Conservation (phyloP, 352 stramenopile species). For the Globisporangium yorkense region DNA sequence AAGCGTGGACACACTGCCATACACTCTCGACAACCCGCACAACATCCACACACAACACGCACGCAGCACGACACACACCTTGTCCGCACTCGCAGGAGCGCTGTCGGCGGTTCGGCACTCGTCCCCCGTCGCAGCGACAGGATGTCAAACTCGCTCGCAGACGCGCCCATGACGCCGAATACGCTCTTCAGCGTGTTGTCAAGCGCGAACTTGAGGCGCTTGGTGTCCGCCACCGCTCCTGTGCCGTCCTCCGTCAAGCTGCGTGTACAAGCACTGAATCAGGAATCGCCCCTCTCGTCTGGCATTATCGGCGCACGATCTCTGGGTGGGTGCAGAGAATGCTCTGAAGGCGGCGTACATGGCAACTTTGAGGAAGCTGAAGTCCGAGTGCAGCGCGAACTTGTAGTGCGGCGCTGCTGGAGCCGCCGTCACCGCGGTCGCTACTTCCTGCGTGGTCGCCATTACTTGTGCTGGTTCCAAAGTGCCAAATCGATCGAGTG, state of each 20-base stretch:
- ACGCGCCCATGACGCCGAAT: slow-evolving; percentile 60
- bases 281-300: neutral
- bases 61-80: slow-evolving; percentile 15
- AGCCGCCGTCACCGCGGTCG: neutral
- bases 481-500: neutral
- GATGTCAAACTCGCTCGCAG: slow-evolving; percentile 63
- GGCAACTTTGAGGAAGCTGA: slow-evolving; percentile 54
- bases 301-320: too few relatives aligned
- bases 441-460: neutral
- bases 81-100: slow-evolving; percentile 55
- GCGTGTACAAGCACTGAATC: neutral
- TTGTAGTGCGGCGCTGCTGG: slow-evolving; percentile 49
- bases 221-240: slow-evolving; percentile 34
- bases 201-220: slow-evolving; percentile 65
- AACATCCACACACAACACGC: neutral
- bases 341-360: slow-evolving; percentile 34
- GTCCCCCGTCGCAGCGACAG: slow-evolving; percentile 22
- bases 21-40: neutral
- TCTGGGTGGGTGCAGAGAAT: neutral
- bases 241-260: slow-evolving; percentile 54
- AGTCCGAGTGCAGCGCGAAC: slow-evolving; percentile 48
- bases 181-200: slow-evolving; percentile 65
- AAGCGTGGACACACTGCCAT: too few relatives aligned
- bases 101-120: slow-evolving; percentile 37
- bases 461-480: neutral